A percentile compares a stretch with the other conserved stretches of the same genome.
Evolutionary conservation across 2,329 filamentous ascomycete genomes (phyloP).

Genomic region (Trichoderma atrobrunneum): DNA sequence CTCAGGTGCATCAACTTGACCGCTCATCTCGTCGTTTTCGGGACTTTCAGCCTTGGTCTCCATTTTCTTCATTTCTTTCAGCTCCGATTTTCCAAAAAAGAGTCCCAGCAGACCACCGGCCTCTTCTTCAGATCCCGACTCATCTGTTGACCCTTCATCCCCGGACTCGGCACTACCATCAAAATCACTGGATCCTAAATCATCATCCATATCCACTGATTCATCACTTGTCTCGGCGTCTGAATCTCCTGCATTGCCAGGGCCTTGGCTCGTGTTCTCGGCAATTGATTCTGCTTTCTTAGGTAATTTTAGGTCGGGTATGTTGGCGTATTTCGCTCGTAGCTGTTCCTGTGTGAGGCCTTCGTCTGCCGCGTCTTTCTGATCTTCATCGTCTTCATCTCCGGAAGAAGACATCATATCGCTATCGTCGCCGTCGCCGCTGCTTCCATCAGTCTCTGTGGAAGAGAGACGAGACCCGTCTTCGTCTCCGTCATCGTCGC

Average conservation of each 20-base stretch:
- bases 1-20: conserved; percentile 25
- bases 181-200: conserved; percentile 58
- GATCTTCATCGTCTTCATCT: conserved; percentile 60
- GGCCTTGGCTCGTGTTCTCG: conserved; percentile 26
- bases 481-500: conserved; percentile 35
- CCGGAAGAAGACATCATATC: conserved; percentile 61
- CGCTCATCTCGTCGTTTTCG: conserved; percentile 27
- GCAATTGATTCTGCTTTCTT: conserved; percentile 26
- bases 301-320: conserved; percentile 48
- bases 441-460: conserved; percentile 31
- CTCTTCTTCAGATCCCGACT: conserved; percentile 44
- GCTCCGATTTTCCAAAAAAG: conserved; percentile 58
- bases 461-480: conserved; percentile 36
- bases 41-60: conserved; percentile 24
- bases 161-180: conserved; percentile 41
- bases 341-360: conserved; percentile 67
- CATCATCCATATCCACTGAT: conserved; percentile 67
- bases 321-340: conserved; percentile 64
- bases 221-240: conserved; percentile 58
- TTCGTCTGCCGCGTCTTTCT: conserved; percentile 55
- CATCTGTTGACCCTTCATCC: conserved; percentile 37
- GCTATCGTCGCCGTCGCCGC: conserved; percentile 38
- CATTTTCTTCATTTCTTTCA: conserved; percentile 50
- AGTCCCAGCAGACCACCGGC: conserved; percentile 52
- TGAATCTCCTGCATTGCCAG: conserved; percentile 25